Evolutionary conservation across 2,329 filamentous ascomycete genomes (phyloP).

Genomic region (Diaporthe sp.): DNA sequence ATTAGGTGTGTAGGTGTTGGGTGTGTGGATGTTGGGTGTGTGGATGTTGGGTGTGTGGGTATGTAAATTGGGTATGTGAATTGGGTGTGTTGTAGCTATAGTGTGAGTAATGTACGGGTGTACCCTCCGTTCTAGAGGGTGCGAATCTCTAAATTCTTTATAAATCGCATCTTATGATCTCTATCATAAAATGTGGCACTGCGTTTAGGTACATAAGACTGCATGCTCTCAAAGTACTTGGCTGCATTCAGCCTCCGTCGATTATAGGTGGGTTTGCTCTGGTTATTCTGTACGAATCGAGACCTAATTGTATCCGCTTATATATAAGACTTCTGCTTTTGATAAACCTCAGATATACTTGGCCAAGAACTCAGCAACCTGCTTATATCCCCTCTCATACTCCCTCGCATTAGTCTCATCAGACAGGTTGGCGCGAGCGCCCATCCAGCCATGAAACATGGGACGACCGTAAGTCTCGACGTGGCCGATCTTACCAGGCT

Average conservation of each 20-base stretch:
- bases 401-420: constrained; percentile 60
- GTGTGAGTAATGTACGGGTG: too few species aligned
- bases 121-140: too few species aligned
- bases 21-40: too few species aligned
- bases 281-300: not conserved
- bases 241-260: not conserved
- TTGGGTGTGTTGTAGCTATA: too few species aligned
- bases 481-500: constrained; percentile 55
- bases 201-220: not conserved
- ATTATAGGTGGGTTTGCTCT: not conserved
- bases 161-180: not conserved
- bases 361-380: constrained; percentile 57
- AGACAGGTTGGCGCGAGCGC: constrained; percentile 62
- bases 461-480: constrained; percentile 61
- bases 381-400: constrained; percentile 64
- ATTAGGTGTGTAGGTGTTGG: too few species aligned
- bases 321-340: not conserved
- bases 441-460: constrained; percentile 73
- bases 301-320: not conserved
- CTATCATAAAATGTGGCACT: not conserved
- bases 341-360: constrained; percentile 49
- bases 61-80: too few species aligned
- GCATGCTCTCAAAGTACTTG: not conserved
- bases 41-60: too few species aligned
- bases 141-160: too few species aligned